phyloP scores from a whole-genome alignment of 208 protist species.

The Leishmania tropica region DNA sequence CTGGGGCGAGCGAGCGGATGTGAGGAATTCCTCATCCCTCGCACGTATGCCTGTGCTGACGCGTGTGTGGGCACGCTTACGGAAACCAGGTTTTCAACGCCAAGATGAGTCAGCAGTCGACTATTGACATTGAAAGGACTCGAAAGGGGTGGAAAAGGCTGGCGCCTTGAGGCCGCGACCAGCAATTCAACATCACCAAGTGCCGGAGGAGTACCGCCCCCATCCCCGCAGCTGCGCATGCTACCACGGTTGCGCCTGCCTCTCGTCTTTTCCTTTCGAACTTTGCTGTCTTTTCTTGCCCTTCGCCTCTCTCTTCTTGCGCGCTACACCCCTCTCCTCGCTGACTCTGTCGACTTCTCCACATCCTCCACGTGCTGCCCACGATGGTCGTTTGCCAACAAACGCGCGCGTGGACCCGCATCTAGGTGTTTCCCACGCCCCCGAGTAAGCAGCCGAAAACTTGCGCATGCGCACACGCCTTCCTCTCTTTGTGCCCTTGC shows the following conservation, averaged over 20 bases:
- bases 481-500: background rate
- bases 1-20: background rate
- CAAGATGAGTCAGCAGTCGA: background rate
- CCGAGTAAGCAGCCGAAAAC: background rate
- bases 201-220: background rate
- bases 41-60: background rate
- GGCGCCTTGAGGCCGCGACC: background rate
- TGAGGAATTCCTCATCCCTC: background rate
- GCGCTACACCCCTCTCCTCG: background rate
- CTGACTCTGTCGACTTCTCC: background rate
- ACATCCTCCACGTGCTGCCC: background rate
- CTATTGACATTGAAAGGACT: background rate
- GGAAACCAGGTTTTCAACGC: background rate
- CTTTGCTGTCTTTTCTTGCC: background rate
- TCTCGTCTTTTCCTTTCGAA: conserved; percentile 1
- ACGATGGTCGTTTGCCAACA: background rate
- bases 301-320: background rate
- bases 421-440: background rate
- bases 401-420: background rate
- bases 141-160: background rate
- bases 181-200: background rate
- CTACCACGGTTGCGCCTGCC: background rate
- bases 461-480: background rate
- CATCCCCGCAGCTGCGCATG: background rate
- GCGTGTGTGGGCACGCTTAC: background rate